Evolutionary conservation across 2,329 filamentous ascomycete species (phyloP).

Genomic region (Cercospora sp.): DNA sequence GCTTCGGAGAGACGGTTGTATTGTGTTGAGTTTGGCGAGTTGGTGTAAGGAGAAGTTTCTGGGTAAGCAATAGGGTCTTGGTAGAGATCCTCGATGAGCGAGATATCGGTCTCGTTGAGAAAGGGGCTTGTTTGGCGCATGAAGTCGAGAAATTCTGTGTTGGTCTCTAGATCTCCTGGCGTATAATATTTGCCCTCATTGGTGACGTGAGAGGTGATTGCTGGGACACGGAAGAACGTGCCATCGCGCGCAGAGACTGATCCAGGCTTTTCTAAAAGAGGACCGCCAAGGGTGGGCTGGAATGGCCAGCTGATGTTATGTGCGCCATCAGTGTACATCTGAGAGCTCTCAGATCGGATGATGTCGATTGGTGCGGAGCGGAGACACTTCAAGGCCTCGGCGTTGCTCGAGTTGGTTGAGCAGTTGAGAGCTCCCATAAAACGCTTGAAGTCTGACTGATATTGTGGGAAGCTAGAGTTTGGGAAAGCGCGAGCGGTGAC

Average conservation of each 20-base stretch:
- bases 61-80: constrained; percentile 54
- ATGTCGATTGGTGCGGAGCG: constrained; percentile 17
- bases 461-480: constrained; percentile 19
- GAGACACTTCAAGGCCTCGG: constrained; percentile 17
- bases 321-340: constrained; percentile 18
- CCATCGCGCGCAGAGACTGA: constrained; percentile 17
- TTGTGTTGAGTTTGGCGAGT: constrained; percentile 43
- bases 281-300: constrained; percentile 41
- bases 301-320: constrained; percentile 20
- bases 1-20: constrained; percentile 61
- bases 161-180: constrained; percentile 48
- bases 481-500: constrained; percentile 48
- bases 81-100: constrained; percentile 59
- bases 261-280: constrained; percentile 49
- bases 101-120: constrained; percentile 54
- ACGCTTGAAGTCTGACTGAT: constrained; percentile 19
- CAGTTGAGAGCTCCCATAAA: constrained; percentile 21
- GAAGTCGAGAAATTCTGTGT: constrained; percentile 59
- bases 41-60: constrained; percentile 44
- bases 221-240: constrained; percentile 56
- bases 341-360: constrained; percentile 17
- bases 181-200: constrained; percentile 70
- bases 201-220: constrained; percentile 69
- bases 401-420: constrained; percentile 12
- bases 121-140: constrained; percentile 63